Percentiles rank a stretch among this genome's conserved stretches.
Conservation (phyloP, 177 flowering plant species). For the Vitis hybrid region DNA sequence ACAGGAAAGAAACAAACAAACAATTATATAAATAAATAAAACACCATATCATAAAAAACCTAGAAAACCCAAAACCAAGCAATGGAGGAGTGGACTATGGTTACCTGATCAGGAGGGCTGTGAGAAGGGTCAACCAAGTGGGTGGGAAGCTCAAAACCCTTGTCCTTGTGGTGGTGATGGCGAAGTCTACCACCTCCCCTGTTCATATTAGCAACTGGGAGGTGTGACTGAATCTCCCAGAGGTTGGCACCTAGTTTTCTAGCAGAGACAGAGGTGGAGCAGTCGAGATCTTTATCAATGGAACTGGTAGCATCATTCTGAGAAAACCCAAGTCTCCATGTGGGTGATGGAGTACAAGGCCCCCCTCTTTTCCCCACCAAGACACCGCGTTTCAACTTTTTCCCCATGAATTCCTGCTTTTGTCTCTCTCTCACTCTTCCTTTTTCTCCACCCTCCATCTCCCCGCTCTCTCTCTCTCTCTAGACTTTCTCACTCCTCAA, state of each 20-base stretch:
- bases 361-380: conserved; percentile 63
- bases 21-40: neutral
- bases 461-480: conserved; percentile 7
- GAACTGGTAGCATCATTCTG: conserved; percentile 6
- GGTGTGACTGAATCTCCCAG: conserved; percentile 57
- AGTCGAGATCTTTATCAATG: conserved; percentile 14
- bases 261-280: conserved; percentile 45
- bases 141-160: conserved; percentile 22
- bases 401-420: conserved; percentile 44
- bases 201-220: conserved; percentile 30
- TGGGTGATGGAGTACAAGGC: conserved; percentile 65
- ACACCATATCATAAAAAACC: neutral
- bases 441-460: conserved; percentile 22
- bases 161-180: conserved; percentile 24
- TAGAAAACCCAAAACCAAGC: neutral
- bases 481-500: conserved; percentile 14
- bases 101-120: conserved; percentile 38
- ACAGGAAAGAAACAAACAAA: too few relatives aligned
- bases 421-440: conserved; percentile 30
- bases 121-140: conserved; percentile 26
- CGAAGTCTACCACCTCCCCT: conserved; percentile 16
- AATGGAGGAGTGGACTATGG: neutral
- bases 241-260: conserved; percentile 72
- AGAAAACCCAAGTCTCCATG: conserved; percentile 55
- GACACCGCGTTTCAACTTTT: conserved; percentile 55